phyloP scores from a whole-genome alignment of 352 stramenopile species.

The Saprolegnia parasitica region DNA sequence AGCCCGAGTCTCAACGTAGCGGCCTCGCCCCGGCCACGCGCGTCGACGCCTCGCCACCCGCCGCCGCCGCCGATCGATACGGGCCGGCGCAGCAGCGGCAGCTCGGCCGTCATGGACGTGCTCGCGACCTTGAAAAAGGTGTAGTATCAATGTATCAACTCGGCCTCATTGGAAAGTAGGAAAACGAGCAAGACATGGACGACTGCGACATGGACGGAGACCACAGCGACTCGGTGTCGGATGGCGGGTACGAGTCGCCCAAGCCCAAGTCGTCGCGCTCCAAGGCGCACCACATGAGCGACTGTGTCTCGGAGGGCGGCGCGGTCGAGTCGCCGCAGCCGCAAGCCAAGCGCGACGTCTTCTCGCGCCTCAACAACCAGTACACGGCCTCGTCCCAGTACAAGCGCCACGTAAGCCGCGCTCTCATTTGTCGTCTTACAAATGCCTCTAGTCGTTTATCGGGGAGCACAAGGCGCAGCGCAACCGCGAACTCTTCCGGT shows the following conservation, averaged over 20 bases:
- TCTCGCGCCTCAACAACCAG: constrained; percentile 69
- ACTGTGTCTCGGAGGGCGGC: constrained; percentile 26
- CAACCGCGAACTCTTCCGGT: background rate
- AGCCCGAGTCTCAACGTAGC: constrained; percentile 34
- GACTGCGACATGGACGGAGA: constrained; percentile 42
- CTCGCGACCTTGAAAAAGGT: constrained; percentile 69
- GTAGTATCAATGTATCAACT: background rate
- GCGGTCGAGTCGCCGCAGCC: constrained; percentile 45
- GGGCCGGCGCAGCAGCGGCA: constrained; percentile 53
- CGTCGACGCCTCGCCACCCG: constrained; percentile 50
- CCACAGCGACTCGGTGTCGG: constrained; percentile 31
- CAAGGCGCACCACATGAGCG: constrained; percentile 31
- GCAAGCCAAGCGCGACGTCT: constrained; percentile 57
- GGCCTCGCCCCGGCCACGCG: constrained; percentile 45
- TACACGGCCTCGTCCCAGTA: constrained; percentile 80
- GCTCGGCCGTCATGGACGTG: constrained; percentile 62
- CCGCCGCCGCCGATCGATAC: constrained; percentile 35
- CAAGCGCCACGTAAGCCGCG: constrained; percentile 49
- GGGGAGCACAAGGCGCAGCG: background rate
- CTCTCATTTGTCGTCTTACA: background rate
- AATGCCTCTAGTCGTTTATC: constrained; percentile 15
- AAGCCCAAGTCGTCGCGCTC: background rate
- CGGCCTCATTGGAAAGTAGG: constrained; percentile 23
- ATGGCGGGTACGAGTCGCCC: constrained; percentile 36
- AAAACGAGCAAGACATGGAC: constrained; percentile 61